Evolutionary conservation across 352 stramenopile species (phyloP), one percentile per base, ranked within the genome.

Genomic region (Phytophthora cajani): DNA sequence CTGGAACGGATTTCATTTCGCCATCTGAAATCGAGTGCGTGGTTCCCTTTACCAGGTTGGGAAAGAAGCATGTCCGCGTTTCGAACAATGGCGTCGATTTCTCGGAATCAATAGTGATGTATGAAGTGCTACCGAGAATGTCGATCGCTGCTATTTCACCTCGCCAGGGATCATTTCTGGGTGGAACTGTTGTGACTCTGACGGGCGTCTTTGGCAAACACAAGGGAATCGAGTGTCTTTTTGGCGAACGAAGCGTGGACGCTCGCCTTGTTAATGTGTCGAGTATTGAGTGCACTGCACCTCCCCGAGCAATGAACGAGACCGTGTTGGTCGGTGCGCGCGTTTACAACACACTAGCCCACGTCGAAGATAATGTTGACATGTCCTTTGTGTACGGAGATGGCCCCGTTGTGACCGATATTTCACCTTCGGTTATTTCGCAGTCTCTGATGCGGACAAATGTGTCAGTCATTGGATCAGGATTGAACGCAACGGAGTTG

Each of bases 1-100:
- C 53, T 1, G 74, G 63, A 6, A 50, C 53, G 9, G 74, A 68
- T 17, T 92, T 87, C 36, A 38, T 92, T 47, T 90, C 85, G 0
- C 44, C 74, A 27, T 73, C 50, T 1, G 27, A 74, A 63, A 67
- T 93, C 12, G 84, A 92, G 19, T 93, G 85, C 21, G 52, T 78
- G 0, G 72, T 90, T 14, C 85, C 85, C 25, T 87, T 81, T 46
- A 81, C 78, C 33, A 58, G 62, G 1, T 46, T 82, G 3, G 85
- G 85, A 17, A 47, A 32, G 7, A 87, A 84, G 36, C 54, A 46
- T 11, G 66, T 93, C 10, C 72, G 64, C 23, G 56, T 92, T 21
- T 75, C 85, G 0, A 91, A 90, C 60, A 92, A 93, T 38, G 84
- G 85, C 5, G 25, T 77, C 3, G 82, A 93, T 32, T 92, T 84